Evolutionary conservation across 2,329 filamentous ascomycete species (phyloP), one percentile per base, ranked within the genome.

Genomic region (Fusarium humuli): DNA sequence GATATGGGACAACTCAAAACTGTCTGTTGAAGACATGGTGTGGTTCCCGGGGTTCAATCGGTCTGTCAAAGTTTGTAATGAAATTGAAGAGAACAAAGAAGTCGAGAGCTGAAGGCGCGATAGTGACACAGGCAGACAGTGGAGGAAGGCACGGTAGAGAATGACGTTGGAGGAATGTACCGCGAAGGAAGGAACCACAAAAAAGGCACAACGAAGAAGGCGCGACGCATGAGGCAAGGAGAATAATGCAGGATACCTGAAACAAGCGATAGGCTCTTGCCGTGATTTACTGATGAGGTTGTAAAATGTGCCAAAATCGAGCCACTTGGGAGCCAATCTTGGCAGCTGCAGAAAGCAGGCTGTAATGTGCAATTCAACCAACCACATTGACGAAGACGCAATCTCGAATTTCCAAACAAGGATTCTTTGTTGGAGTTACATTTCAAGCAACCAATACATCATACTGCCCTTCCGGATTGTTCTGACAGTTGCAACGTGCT

Each of bases 391-490:
- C 18, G 34, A n/a, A n/a, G 0, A 37, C 18, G 18, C 10, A 37
- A 37, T n/a, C 11, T n/a, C 34, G 6, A 12, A 37, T 37, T 37
- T n/a, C 18, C 18, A n/a, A 37, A 37, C 9, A n/a, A 12, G 5
- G 2, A 7, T n/a, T 37, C 6, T 7, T n/a, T 12, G 3, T 37
- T 11, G 10, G 2, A n/a, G 2, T n/a, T 5, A 0, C 6, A 1
- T 1, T n/a, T 2, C 18, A n/a, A 37, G 6, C 18, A 4, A 7
- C 3, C 18, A 37, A 37, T 6, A 37, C 18, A 12, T 1, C 18
- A 37, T n/a, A 1, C 10, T 4, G 34, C 18, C 34, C 4, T 10
- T 5, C n/a, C 34, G 34, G 10, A 12, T 10, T 37, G 34, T 37
- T 37, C 18, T 12, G 34, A 37, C 6, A n/a, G 0, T n/a, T 2